Conservation (phyloP, 2,329 filamentous ascomycete species). For the Karstenula rhodostoma region DNA sequence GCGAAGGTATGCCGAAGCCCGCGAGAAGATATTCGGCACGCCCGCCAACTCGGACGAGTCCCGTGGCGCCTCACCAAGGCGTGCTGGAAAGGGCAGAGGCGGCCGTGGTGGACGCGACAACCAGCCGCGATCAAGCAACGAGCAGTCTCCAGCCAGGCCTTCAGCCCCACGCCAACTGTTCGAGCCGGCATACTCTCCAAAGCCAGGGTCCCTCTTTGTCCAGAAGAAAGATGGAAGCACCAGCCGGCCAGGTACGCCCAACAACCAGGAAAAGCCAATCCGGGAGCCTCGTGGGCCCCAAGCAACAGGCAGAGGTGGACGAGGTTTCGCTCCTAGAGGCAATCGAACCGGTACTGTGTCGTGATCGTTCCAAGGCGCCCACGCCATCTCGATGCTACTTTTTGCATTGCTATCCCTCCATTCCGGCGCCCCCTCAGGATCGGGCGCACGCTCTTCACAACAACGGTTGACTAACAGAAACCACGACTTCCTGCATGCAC, state of each 20-base stretch:
- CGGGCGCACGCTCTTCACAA: neutral
- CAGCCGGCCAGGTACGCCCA: slow-evolving; percentile 61
- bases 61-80: slow-evolving; percentile 44
- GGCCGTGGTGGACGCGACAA: slow-evolving; percentile 49
- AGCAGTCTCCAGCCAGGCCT: slow-evolving; percentile 45
- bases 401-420: slow-evolving; percentile 12
- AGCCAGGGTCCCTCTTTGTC: slow-evolving; percentile 62
- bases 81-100: slow-evolving; percentile 50
- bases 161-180: slow-evolving; percentile 68
- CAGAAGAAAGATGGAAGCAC: slow-evolving; percentile 55
- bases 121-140: slow-evolving; percentile 48
- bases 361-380: slow-evolving; percentile 3
- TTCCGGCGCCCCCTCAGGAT: neutral
- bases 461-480: slow-evolving; percentile 5
- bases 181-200: slow-evolving; percentile 76
- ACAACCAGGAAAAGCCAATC: slow-evolving; percentile 72
- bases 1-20: slow-evolving; percentile 85
- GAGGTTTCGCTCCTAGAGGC: slow-evolving; percentile 75
- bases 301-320: slow-evolving; percentile 76
- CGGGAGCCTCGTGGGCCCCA: slow-evolving; percentile 82
- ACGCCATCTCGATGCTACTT: slow-evolving; percentile 1
- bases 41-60: slow-evolving; percentile 47
- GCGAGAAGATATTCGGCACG: slow-evolving; percentile 85
- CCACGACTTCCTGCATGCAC: neutral
- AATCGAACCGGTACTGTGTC: slow-evolving; percentile 20